Evolutionary conservation across 1,139 yeast species (phyloP).

Genomic region (Hyphopichia pseudoburtonii): DNA sequence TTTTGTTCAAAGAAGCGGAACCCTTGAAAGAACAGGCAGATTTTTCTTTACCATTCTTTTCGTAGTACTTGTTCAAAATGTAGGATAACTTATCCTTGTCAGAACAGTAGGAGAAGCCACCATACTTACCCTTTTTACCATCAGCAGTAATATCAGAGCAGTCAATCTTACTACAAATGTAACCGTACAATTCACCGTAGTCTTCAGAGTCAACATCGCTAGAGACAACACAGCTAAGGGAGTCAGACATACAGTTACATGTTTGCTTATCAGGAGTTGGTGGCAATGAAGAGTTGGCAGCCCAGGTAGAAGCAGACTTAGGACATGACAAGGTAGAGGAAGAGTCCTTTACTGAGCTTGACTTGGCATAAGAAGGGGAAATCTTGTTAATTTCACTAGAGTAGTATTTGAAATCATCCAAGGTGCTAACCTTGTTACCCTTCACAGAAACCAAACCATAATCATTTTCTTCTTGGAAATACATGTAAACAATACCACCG

Average conservation of each 20-base stretch:
- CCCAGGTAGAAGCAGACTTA: conserved; percentile 48
- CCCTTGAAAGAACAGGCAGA: conserved; percentile 67
- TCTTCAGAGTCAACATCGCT: conserved; percentile 43
- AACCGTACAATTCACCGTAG: conserved; percentile 54
- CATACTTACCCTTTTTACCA: conserved; percentile 63
- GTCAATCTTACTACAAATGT: conserved; percentile 50
- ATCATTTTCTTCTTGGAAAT: conserved; percentile 75
- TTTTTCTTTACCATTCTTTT: conserved; percentile 38
- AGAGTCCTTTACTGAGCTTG: conserved; percentile 21
- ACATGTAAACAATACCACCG: conserved; percentile 90
- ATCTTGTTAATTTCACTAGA: conserved; percentile 60
- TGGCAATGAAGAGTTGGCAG: conserved; percentile 56
- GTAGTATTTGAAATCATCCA: conserved; percentile 48
- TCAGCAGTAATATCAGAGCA: conserved; percentile 57
- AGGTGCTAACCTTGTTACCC: conserved; percentile 39
- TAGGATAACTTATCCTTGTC: conserved; percentile 62
- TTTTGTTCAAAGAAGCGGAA: conserved; percentile 49
- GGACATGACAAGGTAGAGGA: conserved; percentile 50
- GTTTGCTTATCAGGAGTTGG: conserved; percentile 65
- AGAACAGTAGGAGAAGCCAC: conserved; percentile 60
- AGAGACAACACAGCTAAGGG: conserved; percentile 53
- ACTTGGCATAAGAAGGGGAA: conserved; percentile 41
- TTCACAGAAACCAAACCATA: conserved; percentile 72
- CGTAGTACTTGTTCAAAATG: conserved; percentile 59
- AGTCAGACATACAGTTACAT: conserved; percentile 55